Evolutionary conservation across 1,284 basidiomycete species (phyloP).

Genomic region (Leccinum fuscescens): DNA sequence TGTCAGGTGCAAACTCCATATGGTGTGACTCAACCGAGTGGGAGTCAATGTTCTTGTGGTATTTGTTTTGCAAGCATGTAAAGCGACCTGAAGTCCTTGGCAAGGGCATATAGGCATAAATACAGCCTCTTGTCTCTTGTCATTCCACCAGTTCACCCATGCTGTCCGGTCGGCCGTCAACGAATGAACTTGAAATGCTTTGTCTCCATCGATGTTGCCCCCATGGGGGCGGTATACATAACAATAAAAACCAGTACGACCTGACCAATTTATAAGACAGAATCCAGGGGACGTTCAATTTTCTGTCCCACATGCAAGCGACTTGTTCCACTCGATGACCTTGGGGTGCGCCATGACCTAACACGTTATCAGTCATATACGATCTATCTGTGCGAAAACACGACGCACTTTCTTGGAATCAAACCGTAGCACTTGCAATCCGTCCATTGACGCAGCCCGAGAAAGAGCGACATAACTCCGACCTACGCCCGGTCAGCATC

Average conservation of each 20-base stretch:
- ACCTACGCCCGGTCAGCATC: slow-evolving; percentile 34
- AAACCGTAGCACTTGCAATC: slow-evolving; percentile 78
- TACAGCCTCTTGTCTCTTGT: background rate
- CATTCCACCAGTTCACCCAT: background rate
- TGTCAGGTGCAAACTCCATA: no score
- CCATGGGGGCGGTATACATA: background rate
- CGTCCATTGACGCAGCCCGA: slow-evolving; percentile 76
- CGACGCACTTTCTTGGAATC: slow-evolving; percentile 58
- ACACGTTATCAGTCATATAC: background rate
- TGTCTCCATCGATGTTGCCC: background rate
- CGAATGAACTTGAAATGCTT: background rate
- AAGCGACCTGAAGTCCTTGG: background rate
- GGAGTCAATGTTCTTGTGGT: no score
- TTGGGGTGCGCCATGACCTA: no score
- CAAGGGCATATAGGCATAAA: background rate
- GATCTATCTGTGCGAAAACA: background rate
- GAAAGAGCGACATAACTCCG: slow-evolving; percentile 86
- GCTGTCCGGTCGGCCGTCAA: background rate
- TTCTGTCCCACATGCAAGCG: background rate
- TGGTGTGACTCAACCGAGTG: no score
- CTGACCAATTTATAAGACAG: background rate
- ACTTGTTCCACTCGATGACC: no score
- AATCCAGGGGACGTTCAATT: background rate
- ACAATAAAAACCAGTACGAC: background rate
- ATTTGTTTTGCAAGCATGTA: no score